phyloP scores from a whole-genome alignment of 768 basidiomycete genomes.

The Calocybe gangraenosa region DNA sequence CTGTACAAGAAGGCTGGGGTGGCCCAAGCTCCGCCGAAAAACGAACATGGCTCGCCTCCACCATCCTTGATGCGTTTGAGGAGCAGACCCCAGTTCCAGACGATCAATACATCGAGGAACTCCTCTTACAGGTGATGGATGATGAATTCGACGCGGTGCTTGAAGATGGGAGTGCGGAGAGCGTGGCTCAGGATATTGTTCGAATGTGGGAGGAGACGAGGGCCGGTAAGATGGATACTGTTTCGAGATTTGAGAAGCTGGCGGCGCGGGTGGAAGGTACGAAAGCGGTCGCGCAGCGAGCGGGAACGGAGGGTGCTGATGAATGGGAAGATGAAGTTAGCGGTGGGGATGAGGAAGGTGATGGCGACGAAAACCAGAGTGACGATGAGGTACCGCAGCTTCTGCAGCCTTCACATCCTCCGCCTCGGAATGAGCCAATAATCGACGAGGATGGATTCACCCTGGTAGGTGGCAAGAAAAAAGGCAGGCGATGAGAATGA shows the following conservation, averaged over 20 bases:
- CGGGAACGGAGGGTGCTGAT: constrained; percentile 34
- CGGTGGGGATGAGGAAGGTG: constrained; percentile 45
- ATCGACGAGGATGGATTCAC: constrained; percentile 95
- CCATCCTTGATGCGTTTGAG: constrained; percentile 78
- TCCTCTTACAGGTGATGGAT: constrained; percentile 76
- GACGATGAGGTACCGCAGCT: constrained; percentile 47
- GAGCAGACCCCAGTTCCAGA: constrained; percentile 47
- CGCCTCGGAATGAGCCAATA: constrained; percentile 51
- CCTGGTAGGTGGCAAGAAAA: constrained; percentile 62
- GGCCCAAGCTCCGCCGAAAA: constrained; percentile 68
- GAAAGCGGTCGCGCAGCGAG: constrained; percentile 45
- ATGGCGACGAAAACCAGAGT: constrained; percentile 36
- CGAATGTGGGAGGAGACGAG: constrained; percentile 57
- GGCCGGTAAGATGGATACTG: constrained; percentile 40
- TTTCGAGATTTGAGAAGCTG: constrained; percentile 59
- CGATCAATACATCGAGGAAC: constrained; percentile 73
- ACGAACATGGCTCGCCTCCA: constrained; percentile 80
- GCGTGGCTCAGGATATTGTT: constrained; percentile 70
- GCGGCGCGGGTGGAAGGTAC: constrained; percentile 58
- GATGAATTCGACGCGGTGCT: constrained; percentile 85
- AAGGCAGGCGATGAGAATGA: constrained; percentile 34
- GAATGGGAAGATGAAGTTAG: constrained; percentile 27
- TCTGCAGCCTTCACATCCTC: constrained; percentile 31
- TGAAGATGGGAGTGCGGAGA: constrained; percentile 80
- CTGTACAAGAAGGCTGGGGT: constrained; percentile 85